These are phyloP conservation scores for Kwoniella mangroviensis DNA, from an alignment of 768 basidiomycete species.

Conservation along the genomic window DNA sequence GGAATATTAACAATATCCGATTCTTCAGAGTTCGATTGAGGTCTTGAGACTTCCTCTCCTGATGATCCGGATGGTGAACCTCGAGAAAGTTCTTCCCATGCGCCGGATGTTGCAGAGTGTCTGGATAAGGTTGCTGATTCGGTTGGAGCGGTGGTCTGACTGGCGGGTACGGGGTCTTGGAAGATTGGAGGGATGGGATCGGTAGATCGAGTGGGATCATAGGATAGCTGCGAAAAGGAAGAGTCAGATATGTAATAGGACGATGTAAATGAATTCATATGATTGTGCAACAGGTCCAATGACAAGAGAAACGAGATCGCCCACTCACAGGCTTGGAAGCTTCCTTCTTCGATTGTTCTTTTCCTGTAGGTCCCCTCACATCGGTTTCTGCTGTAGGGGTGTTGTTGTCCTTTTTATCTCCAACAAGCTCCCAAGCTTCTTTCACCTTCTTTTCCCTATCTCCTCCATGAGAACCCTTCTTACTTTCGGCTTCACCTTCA, in stretches of 20 bases:
- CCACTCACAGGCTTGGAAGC: conserved; percentile 31
- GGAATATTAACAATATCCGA: conserved; percentile 25
- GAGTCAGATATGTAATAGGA: neutral
- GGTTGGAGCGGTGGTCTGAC: conserved; percentile 2
- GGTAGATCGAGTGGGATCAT: conserved; percentile 49
- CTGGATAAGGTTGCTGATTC: conserved; percentile 39
- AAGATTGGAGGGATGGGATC: conserved; percentile 46
- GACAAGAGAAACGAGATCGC: conserved; percentile 1
- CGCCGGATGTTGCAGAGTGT: conserved; percentile 45
- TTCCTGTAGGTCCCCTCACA: conserved; percentile 33
- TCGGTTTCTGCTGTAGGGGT: conserved; percentile 30
- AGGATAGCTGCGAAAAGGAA: conserved; percentile 28
- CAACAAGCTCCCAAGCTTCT: conserved; percentile 57
- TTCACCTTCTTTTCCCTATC: conserved; percentile 52
- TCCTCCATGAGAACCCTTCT: conserved; percentile 3
- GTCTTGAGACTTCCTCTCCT: conserved; percentile 39
- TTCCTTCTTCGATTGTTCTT: conserved; percentile 24
- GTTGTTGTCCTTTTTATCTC: conserved; percentile 16
- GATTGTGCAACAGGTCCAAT: neutral
- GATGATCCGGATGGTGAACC: conserved; percentile 22
- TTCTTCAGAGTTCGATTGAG: conserved; percentile 20
- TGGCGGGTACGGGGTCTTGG: conserved; percentile 21
- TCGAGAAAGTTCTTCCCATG: conserved; percentile 48
- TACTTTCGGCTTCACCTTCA: conserved; percentile 22
- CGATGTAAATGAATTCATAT: neutral